Conservation (phyloP, 1,284 basidiomycete genomes). For the Fomitopsis schrenkii region DNA sequence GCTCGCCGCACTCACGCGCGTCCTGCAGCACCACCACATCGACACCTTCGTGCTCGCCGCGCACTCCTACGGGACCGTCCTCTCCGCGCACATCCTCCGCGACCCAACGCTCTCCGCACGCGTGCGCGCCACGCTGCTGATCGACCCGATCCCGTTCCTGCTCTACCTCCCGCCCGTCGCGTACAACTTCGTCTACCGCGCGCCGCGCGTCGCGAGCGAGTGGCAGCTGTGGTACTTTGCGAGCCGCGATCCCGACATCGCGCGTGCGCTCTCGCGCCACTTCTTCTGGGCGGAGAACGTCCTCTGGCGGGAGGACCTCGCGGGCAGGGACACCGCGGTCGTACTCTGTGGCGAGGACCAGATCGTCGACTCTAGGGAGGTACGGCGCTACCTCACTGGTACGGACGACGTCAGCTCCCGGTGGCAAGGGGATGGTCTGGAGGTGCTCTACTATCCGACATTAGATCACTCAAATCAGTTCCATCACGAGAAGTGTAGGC, state of each 20-base stretch:
- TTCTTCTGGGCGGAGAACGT: constrained; percentile 66
- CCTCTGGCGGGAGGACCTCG: constrained; percentile 56
- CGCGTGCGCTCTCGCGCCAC: constrained; percentile 50
- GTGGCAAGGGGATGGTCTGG: constrained; percentile 36
- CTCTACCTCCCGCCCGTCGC: constrained; percentile 58
- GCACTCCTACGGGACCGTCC: constrained; percentile 64
- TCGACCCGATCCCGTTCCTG: constrained; percentile 63
- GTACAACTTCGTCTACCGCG: constrained; percentile 62
- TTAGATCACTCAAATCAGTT: constrained; percentile 59
- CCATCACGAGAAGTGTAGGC: constrained; percentile 34
- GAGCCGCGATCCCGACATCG: constrained; percentile 57
- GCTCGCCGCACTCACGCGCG: constrained; percentile 31
- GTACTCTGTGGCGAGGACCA: constrained; percentile 53
- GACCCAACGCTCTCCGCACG: constrained; percentile 26
- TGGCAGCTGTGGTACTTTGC: constrained; percentile 70
- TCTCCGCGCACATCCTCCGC: constrained; percentile 46
- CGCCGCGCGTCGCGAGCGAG: constrained; percentile 49
- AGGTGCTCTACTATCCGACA: constrained; percentile 47
- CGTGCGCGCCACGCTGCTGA: constrained; percentile 42
- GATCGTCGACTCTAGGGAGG: constrained; percentile 47
- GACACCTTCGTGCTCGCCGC: constrained; percentile 41
- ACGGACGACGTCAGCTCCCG: constrained; percentile 26
- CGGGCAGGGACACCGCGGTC: constrained; percentile 30
- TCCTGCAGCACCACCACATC: constrained; percentile 42
- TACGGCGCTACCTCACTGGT: constrained; percentile 49